These are phyloP conservation scores for Limonomyces culmigenus DNA, from an alignment of 1,284 basidiomycete species.

Conservation along the genomic window DNA sequence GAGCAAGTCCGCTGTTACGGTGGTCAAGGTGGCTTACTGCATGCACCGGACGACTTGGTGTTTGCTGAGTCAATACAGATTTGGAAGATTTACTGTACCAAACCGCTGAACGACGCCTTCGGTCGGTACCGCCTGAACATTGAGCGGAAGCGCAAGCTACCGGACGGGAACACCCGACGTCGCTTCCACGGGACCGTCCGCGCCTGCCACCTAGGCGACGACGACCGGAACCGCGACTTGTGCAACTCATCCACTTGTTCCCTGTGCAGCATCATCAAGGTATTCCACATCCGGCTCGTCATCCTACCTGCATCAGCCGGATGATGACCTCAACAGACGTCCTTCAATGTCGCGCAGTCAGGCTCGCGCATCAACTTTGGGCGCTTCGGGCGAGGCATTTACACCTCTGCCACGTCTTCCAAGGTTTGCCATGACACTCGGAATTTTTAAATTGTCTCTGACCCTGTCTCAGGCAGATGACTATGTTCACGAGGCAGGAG, in stretches of 20 bases:
- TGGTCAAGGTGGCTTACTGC: too few species aligned
- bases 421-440: background rate
- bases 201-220: constrained; percentile 1
- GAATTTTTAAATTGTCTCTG: background rate
- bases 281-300: too few species aligned
- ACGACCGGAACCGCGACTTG: background rate
- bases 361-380: background rate
- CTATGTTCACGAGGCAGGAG: too few species aligned
- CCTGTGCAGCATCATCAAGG: background rate
- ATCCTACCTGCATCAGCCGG: too few species aligned
- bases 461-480: too few species aligned
- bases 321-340: background rate
- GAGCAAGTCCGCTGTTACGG: too few species aligned
- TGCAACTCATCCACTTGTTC: background rate
- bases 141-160: background rate
- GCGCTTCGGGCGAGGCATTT: background rate
- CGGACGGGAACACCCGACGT: background rate
- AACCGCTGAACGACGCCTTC: background rate
- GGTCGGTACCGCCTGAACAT: background rate
- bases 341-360: background rate
- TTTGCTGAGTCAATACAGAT: background rate
- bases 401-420: background rate
- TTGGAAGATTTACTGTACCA: background rate
- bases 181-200: constrained; percentile 2
- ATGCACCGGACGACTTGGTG: background rate